phyloP scores from a whole-genome alignment of 1,284 basidiomycete genomes.

The Sporisorium exsertum region DNA sequence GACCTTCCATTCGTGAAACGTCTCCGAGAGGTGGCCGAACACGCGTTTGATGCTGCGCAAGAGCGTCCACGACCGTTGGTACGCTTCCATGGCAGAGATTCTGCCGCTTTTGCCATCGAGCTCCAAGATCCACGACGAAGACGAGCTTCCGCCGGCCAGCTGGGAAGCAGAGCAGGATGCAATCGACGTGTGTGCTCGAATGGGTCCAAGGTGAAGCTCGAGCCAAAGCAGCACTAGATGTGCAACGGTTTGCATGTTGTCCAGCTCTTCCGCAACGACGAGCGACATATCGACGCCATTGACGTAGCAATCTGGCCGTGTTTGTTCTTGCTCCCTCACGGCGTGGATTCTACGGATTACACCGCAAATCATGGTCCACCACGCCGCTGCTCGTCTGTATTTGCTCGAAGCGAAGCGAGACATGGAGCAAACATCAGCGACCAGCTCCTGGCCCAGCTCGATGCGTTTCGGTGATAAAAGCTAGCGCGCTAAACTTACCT shows the following conservation, averaged over 20 bases:
- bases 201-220: conserved; percentile 10
- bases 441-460: neutral
- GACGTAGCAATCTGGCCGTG: conserved; percentile 1
- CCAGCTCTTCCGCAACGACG: conserved; percentile 28
- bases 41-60: conserved; percentile 11
- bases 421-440: neutral
- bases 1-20: neutral
- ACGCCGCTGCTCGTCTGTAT: conserved; percentile 27
- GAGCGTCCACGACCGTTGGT: neutral
- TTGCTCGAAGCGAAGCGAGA: neutral
- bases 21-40: conserved; percentile 11
- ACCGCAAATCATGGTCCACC: conserved; percentile 20
- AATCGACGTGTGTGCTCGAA: neutral
- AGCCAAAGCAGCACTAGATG: conserved; percentile 35
- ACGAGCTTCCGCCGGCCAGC: neutral
- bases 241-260: conserved; percentile 22
- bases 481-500: conserved; percentile 14
- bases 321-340: conserved; percentile 4
- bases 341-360: conserved; percentile 11
- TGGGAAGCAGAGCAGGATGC: neutral
- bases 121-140: conserved; percentile 9
- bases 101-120: conserved; percentile 29
- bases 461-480: neutral
- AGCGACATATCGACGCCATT: conserved; percentile 27
- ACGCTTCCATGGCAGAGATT: conserved; percentile 7